Conservation (phyloP, 2,329 filamentous ascomycete genomes). For the Periconia sp. region DNA sequence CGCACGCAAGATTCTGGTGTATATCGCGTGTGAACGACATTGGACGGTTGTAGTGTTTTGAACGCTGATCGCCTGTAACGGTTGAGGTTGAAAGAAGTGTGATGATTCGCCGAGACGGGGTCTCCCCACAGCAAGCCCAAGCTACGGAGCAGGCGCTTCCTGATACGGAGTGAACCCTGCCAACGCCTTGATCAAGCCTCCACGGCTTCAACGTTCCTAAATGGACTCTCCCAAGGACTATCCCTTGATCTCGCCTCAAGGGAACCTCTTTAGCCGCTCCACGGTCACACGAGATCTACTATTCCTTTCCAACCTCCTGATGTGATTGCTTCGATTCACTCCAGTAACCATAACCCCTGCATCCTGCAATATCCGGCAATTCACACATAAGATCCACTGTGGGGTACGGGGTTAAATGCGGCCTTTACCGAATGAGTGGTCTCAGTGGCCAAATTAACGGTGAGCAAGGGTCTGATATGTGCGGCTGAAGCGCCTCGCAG, state of each 20-base stretch:
- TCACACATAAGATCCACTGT: constrained; percentile 11
- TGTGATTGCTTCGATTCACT: not conserved
- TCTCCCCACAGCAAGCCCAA: constrained; percentile 9
- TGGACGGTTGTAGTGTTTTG: not conserved
- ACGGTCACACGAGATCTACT: not conserved
- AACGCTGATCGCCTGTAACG: constrained; percentile 3
- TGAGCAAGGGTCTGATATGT: constrained; percentile 5
- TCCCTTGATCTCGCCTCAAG: constrained; percentile 3
- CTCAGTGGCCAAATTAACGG: not conserved
- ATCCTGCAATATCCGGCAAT: constrained; percentile 13
- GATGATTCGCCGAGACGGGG: constrained; percentile 16
- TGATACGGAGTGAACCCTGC: constrained; percentile 1
- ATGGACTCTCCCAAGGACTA: too few species aligned
- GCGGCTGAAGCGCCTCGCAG: constrained; percentile 11
- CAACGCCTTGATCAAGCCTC: too few species aligned
- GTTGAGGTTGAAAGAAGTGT: constrained; percentile 27
- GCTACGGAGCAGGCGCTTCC: constrained; percentile 23
- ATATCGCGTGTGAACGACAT: not conserved
- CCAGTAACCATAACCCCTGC: constrained; percentile 2
- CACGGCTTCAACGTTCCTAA: too few species aligned
- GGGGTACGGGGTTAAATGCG: constrained; percentile 9
- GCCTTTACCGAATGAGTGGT: constrained; percentile 5
- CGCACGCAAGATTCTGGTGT: not conserved
- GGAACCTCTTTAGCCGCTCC: constrained; percentile 6
- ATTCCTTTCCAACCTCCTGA: not conserved